Base-by-base conservation (phyloP, 2,329 filamentous ascomycete species). In the Lachnellula suecica region DNA sequence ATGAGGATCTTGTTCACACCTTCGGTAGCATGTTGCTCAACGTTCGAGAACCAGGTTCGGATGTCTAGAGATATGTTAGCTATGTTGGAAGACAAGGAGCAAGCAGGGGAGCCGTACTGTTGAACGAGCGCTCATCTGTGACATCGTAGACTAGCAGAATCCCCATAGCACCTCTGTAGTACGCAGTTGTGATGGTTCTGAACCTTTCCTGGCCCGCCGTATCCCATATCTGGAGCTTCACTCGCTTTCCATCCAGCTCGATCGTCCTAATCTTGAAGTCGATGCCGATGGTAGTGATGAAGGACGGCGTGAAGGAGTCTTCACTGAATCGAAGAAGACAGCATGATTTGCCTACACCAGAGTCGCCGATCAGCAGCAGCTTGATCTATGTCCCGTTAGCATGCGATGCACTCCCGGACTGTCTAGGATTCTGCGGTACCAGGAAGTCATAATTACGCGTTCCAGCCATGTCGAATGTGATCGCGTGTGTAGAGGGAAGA, bases 201-300 rank as follows among this genome's bases (percentile, higher is more conserved):
- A 99, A 99, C 58, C 94, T 88, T 77, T 99, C 94, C 74, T 99
- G 94, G 50, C 94, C 94, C 49, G 94, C 94, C 23, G 94, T 99
- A 70, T 99, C 94, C 94, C 94, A 99, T 75, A 99, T 99, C 79
- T 99, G 94, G 71, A 99, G 78, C 82, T 99, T 99, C 67, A 99
- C 94, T 59, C 93, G 84, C 84, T 99, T 99, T 71, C 93, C 93
- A 75, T 99, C 94, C 64, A 99, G 81, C 77, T 99, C 94, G 76
- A 99, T 99, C 61, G 94, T 99, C 63, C 94, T 85, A 71, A 99
- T 99, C 83, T 99, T 99, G 81, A 99, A 99, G 77, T 99, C 94
- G 78, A 99, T 97, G 64, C 94, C 94, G 74, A 99, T 99, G 59
- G 94, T 99, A 58, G 94, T 97, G 78, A 99, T 99, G 82, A 97